These are phyloP conservation scores for Periconia digitata DNA, from an alignment of 2,329 filamentous ascomycete species.

Conservation along the genomic window DNA sequence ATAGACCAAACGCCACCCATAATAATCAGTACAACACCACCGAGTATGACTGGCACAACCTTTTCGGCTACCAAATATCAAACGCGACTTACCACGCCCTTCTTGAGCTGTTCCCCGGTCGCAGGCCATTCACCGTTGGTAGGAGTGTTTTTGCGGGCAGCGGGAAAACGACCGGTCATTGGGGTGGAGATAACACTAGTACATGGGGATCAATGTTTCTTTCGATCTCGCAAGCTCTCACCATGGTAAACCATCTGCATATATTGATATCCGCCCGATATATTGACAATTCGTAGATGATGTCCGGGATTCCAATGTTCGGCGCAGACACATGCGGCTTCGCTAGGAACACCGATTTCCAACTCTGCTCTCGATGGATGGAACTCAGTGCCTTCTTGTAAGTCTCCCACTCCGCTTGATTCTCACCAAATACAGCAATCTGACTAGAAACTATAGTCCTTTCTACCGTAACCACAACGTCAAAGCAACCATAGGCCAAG, in stretches of 20 bases:
- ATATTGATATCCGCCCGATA: conserved; percentile 52
- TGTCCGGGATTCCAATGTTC: conserved; percentile 48
- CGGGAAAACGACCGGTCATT: conserved; percentile 61
- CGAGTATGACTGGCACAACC: conserved; percentile 80
- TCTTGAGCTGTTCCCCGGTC: conserved; percentile 58
- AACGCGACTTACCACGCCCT: conserved; percentile 60
- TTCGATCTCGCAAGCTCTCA: too few species aligned
- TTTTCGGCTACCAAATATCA: conserved; percentile 48
- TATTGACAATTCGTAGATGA: conserved; percentile 46
- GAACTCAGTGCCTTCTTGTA: conserved; percentile 70
- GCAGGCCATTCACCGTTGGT: conserved; percentile 72
- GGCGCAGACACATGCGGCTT: conserved; percentile 74
- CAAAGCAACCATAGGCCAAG: conserved; percentile 58
- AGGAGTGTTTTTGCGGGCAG: conserved; percentile 77
- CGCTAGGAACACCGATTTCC: conserved; percentile 64
- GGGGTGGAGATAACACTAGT: conserved; percentile 58
- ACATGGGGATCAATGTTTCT: conserved; percentile 48
- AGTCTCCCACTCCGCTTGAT: too few species aligned
- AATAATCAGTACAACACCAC: conserved; percentile 57
- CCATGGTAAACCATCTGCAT: too few species aligned
- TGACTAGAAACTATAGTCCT: too few species aligned
- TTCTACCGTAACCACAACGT: conserved; percentile 75
- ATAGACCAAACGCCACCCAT: conserved; percentile 75
- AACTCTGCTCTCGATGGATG: conserved; percentile 73
- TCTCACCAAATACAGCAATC: too few species aligned